Evolutionary conservation across 768 basidiomycete genomes (phyloP).

Genomic region (Peribolospora baueri): DNA sequence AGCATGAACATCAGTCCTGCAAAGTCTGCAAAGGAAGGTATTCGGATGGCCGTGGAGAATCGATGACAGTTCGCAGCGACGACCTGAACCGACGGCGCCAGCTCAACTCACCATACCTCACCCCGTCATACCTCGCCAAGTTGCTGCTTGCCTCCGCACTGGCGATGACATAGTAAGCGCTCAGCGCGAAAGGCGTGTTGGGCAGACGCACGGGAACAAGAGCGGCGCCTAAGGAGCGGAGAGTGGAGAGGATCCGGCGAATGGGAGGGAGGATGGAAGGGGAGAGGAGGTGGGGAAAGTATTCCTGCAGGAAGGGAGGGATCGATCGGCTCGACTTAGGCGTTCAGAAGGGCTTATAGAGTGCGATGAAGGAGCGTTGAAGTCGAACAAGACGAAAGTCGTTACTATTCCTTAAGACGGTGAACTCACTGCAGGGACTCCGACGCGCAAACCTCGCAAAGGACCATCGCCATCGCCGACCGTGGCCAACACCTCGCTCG

Average conservation of each 20-base stretch:
- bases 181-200: constrained; percentile 42
- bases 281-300: constrained; percentile 48
- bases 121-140: constrained; percentile 66
- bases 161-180: constrained; percentile 88
- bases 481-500: neutral
- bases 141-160: constrained; percentile 85
- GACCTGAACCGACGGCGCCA: neutral
- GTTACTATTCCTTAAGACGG: neutral
- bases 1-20: neutral
- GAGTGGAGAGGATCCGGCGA: constrained; percentile 24
- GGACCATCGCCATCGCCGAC: neutral
- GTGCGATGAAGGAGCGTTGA: neutral
- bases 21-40: no score
- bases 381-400: neutral
- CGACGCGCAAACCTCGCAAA: constrained; percentile 2
- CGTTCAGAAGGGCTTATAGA: constrained; percentile 1
- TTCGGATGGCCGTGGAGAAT: no score
- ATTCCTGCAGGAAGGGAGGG: constrained; percentile 29
- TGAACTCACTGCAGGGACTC: constrained; percentile 2
- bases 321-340: neutral
- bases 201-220: constrained; percentile 54
- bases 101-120: constrained; percentile 40
- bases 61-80: no score
- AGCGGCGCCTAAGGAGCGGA: constrained; percentile 35
- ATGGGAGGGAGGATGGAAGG: constrained; percentile 26